phyloP scores from a whole-genome alignment of 2,329 filamentous ascomycete species.

The Alternaria consortialis region DNA sequence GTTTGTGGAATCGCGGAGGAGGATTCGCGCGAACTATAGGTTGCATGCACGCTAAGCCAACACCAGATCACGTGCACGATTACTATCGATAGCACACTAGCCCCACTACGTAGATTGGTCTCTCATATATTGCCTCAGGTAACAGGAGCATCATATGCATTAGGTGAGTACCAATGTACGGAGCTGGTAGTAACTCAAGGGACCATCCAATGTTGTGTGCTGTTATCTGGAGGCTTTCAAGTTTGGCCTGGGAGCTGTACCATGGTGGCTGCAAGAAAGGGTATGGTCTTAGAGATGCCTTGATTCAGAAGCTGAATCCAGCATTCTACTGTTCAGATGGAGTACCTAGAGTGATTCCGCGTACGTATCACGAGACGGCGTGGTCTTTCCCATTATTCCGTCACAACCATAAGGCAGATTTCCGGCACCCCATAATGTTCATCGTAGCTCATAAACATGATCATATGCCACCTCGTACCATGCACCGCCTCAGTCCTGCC shows the following conservation, averaged over 20 bases:
- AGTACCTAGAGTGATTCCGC: background rate
- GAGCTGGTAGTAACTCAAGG: too few species aligned
- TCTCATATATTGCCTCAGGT: background rate
- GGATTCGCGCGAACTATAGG: conserved; percentile 10
- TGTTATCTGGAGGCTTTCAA: background rate
- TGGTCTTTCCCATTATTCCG: conserved; percentile 15
- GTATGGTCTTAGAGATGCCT: conserved; percentile 27
- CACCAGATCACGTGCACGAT: conserved; percentile 26
- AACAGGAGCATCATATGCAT: background rate
- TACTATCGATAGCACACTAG: conserved; percentile 10
- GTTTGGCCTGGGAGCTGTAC: background rate
- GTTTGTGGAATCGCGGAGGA: background rate
- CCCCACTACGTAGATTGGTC: background rate
- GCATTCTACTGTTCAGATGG: background rate
- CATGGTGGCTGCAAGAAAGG: background rate
- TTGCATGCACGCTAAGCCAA: conserved; percentile 22
- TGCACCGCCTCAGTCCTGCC: conserved; percentile 72
- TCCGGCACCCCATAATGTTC: conserved; percentile 5
- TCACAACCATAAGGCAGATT: conserved; percentile 15
- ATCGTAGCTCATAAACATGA: conserved; percentile 25
- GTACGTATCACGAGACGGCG: background rate
- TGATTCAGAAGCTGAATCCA: conserved; percentile 10
- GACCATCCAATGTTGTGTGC: background rate
- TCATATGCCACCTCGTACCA: conserved; percentile 20
- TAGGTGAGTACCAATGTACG: background rate